phyloP scores from a whole-genome alignment of 805 yeast genomes.

The Pichia ethanolica region DNA sequence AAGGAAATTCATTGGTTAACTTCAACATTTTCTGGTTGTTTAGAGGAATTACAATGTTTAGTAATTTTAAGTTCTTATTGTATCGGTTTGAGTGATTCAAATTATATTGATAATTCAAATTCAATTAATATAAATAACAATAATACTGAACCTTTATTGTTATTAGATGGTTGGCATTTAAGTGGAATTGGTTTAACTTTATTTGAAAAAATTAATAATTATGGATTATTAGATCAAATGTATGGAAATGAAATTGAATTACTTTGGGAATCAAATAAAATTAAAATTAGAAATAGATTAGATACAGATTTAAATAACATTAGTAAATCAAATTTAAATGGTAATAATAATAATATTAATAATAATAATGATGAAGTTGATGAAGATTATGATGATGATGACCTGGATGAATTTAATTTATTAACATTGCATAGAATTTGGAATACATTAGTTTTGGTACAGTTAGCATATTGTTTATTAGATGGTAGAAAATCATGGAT shows the following conservation, averaged over 20 bases:
- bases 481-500: slow-evolving; percentile 36
- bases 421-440: slow-evolving; percentile 56
- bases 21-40: slow-evolving; percentile 33
- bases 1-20: slow-evolving; percentile 42
- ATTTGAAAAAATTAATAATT: slow-evolving; percentile 42
- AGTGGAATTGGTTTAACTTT: slow-evolving; percentile 61
- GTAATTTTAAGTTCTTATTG: slow-evolving; percentile 62
- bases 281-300: neutral
- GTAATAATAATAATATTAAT: too few relatives aligned
- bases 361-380: slow-evolving; percentile 1
- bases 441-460: slow-evolving; percentile 57
- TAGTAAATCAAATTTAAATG: too few relatives aligned
- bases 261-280: slow-evolving; percentile 4
- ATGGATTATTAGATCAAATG: slow-evolving; percentile 30
- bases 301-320: neutral
- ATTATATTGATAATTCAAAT: neutral
- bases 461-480: slow-evolving; percentile 2
- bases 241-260: slow-evolving; percentile 19
- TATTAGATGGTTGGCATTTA: slow-evolving; percentile 62
- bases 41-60: slow-evolving; percentile 63
- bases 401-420: slow-evolving; percentile 35
- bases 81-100: slow-evolving; percentile 39
- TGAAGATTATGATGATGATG: slow-evolving; percentile 17
- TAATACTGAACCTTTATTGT: neutral
- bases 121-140: neutral